A percentile compares a stretch with the other conserved stretches of the same genome.
These are phyloP conservation scores for Mycosphaerella sp. DNA, from an alignment of 2,329 filamentous ascomycete species.

Conservation along the genomic window DNA sequence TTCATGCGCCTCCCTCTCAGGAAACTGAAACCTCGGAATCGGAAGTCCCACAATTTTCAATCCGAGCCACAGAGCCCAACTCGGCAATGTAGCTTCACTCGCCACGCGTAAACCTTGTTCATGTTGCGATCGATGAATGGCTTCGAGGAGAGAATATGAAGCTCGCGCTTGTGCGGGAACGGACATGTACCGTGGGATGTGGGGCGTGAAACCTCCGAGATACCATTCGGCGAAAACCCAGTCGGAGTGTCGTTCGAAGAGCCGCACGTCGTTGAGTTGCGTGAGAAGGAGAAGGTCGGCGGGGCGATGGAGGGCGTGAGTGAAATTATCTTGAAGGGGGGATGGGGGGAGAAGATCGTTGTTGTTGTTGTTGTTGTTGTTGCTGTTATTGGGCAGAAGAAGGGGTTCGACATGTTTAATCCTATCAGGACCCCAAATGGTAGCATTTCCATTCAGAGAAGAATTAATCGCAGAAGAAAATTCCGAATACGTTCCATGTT, in stretches of 20 bases:
- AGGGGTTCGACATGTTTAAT: slow-evolving; percentile 42
- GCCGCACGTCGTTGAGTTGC: slow-evolving; percentile 60
- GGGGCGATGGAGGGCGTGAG: slow-evolving; percentile 65
- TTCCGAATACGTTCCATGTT: slow-evolving; percentile 21
- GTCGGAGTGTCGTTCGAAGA: not conserved
- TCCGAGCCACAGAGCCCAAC: slow-evolving; percentile 68
- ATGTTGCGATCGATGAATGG: slow-evolving; percentile 23
- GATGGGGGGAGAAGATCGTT: slow-evolving; percentile 48
- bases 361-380: slow-evolving; percentile 53
- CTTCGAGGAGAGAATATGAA: slow-evolving; percentile 40
- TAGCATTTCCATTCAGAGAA: slow-evolving; percentile 44
- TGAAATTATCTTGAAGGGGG: slow-evolving; percentile 53
- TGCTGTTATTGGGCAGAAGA: slow-evolving; percentile 37
- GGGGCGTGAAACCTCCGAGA: slow-evolving; percentile 27
- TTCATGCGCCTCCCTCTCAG: slow-evolving; percentile 22
- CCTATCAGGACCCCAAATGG: slow-evolving; percentile 58
- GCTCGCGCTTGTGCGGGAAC: slow-evolving; percentile 60
- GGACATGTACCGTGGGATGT: slow-evolving; percentile 59
- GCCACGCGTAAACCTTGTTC: slow-evolving; percentile 44
- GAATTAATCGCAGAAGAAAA: slow-evolving; percentile 33
- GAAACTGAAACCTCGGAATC: slow-evolving; percentile 33
- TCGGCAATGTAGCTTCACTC: slow-evolving; percentile 71
- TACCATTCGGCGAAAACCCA: slow-evolving; percentile 36
- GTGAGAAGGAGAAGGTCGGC: slow-evolving; percentile 65
- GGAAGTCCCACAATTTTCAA: slow-evolving; percentile 58